These are phyloP conservation scores for Cladorrhinum sp. DNA, from an alignment of 2,329 filamentous ascomycete genomes.

Conservation along the genomic window DNA sequence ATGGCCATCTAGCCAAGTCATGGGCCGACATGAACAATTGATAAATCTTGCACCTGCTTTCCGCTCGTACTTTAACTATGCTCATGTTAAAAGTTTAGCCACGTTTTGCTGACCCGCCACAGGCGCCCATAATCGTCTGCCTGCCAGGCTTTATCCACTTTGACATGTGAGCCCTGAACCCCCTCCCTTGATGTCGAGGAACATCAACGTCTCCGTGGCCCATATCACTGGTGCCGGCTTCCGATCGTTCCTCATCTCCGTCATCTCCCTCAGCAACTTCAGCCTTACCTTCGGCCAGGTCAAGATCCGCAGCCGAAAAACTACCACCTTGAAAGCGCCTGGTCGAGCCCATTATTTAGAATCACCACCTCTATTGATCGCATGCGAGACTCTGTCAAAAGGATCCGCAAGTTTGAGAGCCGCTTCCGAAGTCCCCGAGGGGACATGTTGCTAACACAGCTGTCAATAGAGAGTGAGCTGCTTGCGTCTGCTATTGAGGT, in stretches of 20 bases:
- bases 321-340: not conserved
- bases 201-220: not conserved
- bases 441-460: constrained; percentile 14
- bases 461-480: constrained; percentile 23
- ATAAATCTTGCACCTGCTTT: not conserved
- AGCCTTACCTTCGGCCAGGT: not conserved
- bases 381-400: constrained; percentile 23
- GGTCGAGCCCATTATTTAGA: not conserved
- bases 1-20: constrained; percentile 4
- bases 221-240: not conserved
- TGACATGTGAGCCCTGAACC: constrained; percentile 19
- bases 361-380: constrained; percentile 9
- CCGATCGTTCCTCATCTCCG: not conserved
- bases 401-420: constrained; percentile 26
- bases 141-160: constrained; percentile 22
- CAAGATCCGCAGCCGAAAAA: not conserved
- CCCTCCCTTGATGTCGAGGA: constrained; percentile 5
- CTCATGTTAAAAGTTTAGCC: not conserved
- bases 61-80: not conserved
- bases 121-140: constrained; percentile 18
- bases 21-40: not conserved
- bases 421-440: constrained; percentile 26
- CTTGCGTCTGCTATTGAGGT: constrained; percentile 14
- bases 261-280: not conserved
- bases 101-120: constrained; percentile 17